Evolutionary conservation across 495 filamentous ascomycete genomes (phyloP).

Genomic region (Hypoxylon rickii): DNA sequence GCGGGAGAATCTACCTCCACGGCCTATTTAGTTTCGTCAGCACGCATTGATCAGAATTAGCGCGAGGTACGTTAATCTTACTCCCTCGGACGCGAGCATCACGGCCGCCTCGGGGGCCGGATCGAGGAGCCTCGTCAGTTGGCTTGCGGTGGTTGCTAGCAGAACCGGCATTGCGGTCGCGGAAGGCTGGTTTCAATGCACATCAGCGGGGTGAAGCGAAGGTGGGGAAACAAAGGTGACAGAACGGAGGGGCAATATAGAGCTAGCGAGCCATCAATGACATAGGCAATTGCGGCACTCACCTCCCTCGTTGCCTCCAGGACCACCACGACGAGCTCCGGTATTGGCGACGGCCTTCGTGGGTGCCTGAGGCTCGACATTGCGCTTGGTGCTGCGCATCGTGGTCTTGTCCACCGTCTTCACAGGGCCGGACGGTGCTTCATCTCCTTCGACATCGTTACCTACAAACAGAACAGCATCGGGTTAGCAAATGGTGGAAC

Average conservation of each 20-base stretch:
- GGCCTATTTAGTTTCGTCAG: constrained; percentile 41
- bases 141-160: constrained; percentile 82
- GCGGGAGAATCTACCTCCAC: constrained; percentile 51
- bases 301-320: constrained; percentile 84
- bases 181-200: constrained; percentile 67
- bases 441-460: constrained; percentile 85
- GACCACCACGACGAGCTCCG: constrained; percentile 57
- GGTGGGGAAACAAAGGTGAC: not conserved
- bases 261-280: too few species aligned
- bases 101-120: constrained; percentile 56
- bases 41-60: not conserved
- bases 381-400: constrained; percentile 83
- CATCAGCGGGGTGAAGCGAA: constrained; percentile 13
- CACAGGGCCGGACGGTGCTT: constrained; percentile 75
- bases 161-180: constrained; percentile 83
- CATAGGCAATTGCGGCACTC: constrained; percentile 36
- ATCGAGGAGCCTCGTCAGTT: constrained; percentile 67
- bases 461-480: constrained; percentile 56
- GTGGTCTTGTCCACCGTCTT: constrained; percentile 85
- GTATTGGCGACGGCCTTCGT: constrained; percentile 50
- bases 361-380: constrained; percentile 75
- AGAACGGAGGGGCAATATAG: not conserved
- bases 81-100: constrained; percentile 65
- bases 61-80: constrained; percentile 31
- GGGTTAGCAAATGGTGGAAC: constrained; percentile 40